These are phyloP conservation scores for Bryoglossum gracile DNA, from an alignment of 495 filamentous ascomycete species.

Conservation along the genomic window DNA sequence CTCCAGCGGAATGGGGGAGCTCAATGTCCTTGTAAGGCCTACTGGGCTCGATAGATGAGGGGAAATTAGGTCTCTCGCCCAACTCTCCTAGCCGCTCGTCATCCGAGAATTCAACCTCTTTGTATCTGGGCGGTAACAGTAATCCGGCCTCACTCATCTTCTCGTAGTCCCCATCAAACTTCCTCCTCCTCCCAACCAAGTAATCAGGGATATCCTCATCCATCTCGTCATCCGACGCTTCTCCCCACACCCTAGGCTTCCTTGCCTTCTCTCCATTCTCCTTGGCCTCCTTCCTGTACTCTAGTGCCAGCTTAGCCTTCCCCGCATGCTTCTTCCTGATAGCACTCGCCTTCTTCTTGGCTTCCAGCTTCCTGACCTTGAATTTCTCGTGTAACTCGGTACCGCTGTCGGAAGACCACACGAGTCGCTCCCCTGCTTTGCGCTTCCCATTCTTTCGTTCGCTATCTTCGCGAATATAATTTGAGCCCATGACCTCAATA, in stretches of 20 bases:
- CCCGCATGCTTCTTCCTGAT: slow-evolving; percentile 25
- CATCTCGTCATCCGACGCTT: slow-evolving; percentile 23
- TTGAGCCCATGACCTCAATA: slow-evolving; percentile 4
- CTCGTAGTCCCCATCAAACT: slow-evolving; percentile 51
- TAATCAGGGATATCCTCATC: slow-evolving; percentile 38
- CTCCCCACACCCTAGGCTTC: slow-evolving; percentile 16
- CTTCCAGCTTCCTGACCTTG: slow-evolving; percentile 26
- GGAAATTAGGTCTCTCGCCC: slow-evolving; percentile 64
- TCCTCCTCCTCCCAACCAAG: slow-evolving; percentile 42
- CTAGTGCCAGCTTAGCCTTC: slow-evolving; percentile 22
- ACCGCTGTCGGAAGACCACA: slow-evolving; percentile 34
- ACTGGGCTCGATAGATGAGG: slow-evolving; percentile 46
- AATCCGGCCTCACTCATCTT: slow-evolving; percentile 60
- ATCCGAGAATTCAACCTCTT: slow-evolving; percentile 81
- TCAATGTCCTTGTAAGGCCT: slow-evolving; percentile 67
- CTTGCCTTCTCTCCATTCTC: slow-evolving; percentile 11
- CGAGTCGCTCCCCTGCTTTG: slow-evolving; percentile 26
- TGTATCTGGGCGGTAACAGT: slow-evolving; percentile 71
- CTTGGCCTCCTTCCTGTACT: slow-evolving; percentile 7
- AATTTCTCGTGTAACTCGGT: slow-evolving; percentile 30
- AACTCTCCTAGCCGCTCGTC: slow-evolving; percentile 59
- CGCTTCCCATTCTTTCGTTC: slow-evolving; percentile 14
- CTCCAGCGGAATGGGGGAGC: slow-evolving; percentile 66
- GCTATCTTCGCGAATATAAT: neutral
- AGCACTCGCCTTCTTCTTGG: slow-evolving; percentile 17